Base-by-base conservation (phyloP, 2,329 filamentous ascomycete genomes). In the Cladosporium sp. region DNA sequence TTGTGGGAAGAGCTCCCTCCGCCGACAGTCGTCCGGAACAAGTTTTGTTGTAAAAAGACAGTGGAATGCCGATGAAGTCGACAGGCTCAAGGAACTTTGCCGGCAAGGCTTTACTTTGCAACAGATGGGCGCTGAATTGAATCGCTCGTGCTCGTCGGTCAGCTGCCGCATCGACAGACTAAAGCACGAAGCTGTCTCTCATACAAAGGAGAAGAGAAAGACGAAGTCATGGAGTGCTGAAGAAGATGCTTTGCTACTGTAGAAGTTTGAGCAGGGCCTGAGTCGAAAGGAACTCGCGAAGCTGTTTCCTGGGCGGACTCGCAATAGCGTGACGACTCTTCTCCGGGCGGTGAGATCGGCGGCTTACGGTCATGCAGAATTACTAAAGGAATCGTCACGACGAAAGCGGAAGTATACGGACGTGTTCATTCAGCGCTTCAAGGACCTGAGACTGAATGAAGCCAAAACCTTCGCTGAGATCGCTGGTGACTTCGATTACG, bases 111-210 rank as follows among this genome's bases (percentile, higher is more conserved):
- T 46, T 14, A 1, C n/a, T 6, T 1, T 46, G 4, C 8, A 21
- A 21, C n/a, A 46, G 7, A 46, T 46, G 8, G 39, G n/a, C 2
- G n/a, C 8, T 46, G n/a, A 46, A 21, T 13, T 23, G 3, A 46
- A 46, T 2, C n/a, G n/a, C n/a, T 46, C 39, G n/a, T 13, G 21
- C n/a, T 13, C 7, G 39, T 21, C n/a, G 8, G 3, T 46, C n/a
- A 10, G 13, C 0, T 0, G 1, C 11, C n/a, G n/a, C 4, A 46
- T 46, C 13, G 7, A 8, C 3, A 1, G 1, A 46, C 10, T 46
- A 46, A 46, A 46, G 39, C 39, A 13, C 21, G 8, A 23, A 46
- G 39, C 3, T 46, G n/a, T 10, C n/a, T 21, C n/a, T 46, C 39
- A 21, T 46, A 46, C 39, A 3, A 46, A 46, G 39, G 10, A 43